phyloP scores from a whole-genome alignment of 2,329 filamentous ascomycete species.

The Epichloe sp. region DNA sequence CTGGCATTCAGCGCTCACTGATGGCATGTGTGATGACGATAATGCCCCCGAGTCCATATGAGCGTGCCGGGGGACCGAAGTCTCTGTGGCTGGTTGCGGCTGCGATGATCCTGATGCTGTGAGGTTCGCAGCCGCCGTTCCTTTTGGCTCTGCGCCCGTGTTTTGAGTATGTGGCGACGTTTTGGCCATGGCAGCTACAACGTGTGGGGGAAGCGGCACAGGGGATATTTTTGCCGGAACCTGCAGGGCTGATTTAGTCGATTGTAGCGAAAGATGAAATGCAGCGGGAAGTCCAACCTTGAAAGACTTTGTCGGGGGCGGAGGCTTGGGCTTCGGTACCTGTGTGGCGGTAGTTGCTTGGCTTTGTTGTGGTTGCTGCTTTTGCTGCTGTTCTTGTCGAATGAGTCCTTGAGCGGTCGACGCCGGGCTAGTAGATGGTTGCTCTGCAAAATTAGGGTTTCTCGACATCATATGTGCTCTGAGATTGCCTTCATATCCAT shows the following conservation, averaged over 20 bases:
- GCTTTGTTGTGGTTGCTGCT: neutral
- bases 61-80: neutral
- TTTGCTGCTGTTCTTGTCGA: neutral
- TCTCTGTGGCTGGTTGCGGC: neutral
- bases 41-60: neutral
- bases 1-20: neutral
- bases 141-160: neutral
- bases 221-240: constrained; percentile 29
- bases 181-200: constrained; percentile 24
- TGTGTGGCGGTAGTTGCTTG: constrained; percentile 4
- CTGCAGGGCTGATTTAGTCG: constrained; percentile 18
- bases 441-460: constrained; percentile 16
- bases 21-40: constrained; percentile 3
- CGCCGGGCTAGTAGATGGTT: neutral
- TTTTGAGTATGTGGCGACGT: neutral
- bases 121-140: constrained; percentile 7
- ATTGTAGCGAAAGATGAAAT: constrained; percentile 11
- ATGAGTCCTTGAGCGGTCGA: neutral
- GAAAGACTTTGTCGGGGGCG: constrained; percentile 15
- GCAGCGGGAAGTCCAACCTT: constrained; percentile 20
- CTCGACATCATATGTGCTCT: constrained; percentile 30
- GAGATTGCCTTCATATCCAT: constrained; percentile 44
- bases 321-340: constrained; percentile 13
- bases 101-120: constrained; percentile 5
- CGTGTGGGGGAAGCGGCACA: constrained; percentile 31